Evolutionary conservation across 2,329 filamentous ascomycete genomes (phyloP).

Genomic region (Microdochium bolleyi): DNA sequence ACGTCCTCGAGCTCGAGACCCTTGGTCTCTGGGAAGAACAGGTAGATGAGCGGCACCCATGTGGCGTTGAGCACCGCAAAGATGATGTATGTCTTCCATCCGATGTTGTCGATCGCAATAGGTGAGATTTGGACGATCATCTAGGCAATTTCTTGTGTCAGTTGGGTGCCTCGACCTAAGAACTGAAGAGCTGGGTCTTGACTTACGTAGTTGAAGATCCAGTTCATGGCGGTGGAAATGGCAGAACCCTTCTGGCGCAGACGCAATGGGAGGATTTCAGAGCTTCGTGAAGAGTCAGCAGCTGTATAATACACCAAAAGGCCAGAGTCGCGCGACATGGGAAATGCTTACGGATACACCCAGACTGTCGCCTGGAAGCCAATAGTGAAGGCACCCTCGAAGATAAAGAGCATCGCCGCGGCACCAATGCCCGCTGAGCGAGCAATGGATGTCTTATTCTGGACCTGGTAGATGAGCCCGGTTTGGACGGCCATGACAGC

Average conservation of each 20-base stretch:
- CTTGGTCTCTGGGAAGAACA: slow-evolving; percentile 35
- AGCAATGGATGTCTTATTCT: slow-evolving; percentile 22
- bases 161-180: slow-evolving; percentile 5
- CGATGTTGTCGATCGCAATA: slow-evolving; percentile 16
- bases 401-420: slow-evolving; percentile 30
- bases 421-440: slow-evolving; percentile 26
- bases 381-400: slow-evolving; percentile 29
- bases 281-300: slow-evolving; percentile 30
- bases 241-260: slow-evolving; percentile 29
- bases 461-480: slow-evolving; percentile 29
- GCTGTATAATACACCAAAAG: slow-evolving; percentile 8
- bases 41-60: slow-evolving; percentile 26
- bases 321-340: background rate
- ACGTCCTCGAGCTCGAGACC: slow-evolving; percentile 35
- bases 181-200: slow-evolving; percentile 11
- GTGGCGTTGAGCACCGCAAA: slow-evolving; percentile 14
- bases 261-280: slow-evolving; percentile 30
- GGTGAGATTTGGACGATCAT: background rate
- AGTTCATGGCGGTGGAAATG: slow-evolving; percentile 22
- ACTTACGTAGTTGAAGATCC: slow-evolving; percentile 13
- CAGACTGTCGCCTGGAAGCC: slow-evolving; percentile 27
- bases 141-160: background rate
- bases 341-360: slow-evolving; percentile 19
- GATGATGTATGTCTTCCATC: slow-evolving; percentile 16
- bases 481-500: slow-evolving; percentile 28